phyloP scores from a whole-genome alignment of 2,329 filamentous ascomycete species.

The Cladosporium cucumerinum region DNA sequence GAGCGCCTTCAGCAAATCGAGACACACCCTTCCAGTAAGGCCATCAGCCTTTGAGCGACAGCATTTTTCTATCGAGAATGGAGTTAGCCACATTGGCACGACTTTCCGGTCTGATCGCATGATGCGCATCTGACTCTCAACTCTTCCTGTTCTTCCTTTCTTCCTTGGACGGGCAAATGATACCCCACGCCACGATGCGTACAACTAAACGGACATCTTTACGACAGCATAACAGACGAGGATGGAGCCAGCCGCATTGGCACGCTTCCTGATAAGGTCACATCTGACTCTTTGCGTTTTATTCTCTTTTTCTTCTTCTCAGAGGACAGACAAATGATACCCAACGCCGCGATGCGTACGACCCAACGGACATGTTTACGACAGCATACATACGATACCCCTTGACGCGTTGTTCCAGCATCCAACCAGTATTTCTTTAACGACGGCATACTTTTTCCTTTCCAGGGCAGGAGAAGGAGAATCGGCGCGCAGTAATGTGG shows the following conservation, averaged over 20 bases:
- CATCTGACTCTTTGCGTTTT: not conserved
- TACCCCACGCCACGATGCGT: not conserved
- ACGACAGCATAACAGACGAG: not conserved
- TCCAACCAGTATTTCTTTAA: not conserved
- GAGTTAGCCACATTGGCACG: not conserved
- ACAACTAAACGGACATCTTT: not conserved
- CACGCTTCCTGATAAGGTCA: not conserved
- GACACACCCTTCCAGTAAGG: not conserved
- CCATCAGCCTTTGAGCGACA: not conserved
- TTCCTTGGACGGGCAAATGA: not conserved
- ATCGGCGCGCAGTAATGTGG: not conserved
- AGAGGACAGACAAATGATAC: not conserved
- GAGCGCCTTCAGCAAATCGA: not conserved
- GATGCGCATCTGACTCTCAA: not conserved
- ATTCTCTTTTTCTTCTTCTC: not conserved
- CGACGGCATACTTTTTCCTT: not conserved
- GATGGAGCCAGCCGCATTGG: not conserved
- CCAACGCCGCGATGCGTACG: not conserved
- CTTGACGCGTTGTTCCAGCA: not conserved
- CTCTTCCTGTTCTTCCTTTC: not conserved
- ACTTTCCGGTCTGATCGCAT: not conserved
- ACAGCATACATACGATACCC: conserved; percentile 2
- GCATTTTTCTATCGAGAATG: not conserved
- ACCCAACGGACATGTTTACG: not conserved
- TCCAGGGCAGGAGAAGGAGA: not conserved